Base-by-base conservation (phyloP, 768 basidiomycete genomes). In the Tephrocybe rancida region DNA sequence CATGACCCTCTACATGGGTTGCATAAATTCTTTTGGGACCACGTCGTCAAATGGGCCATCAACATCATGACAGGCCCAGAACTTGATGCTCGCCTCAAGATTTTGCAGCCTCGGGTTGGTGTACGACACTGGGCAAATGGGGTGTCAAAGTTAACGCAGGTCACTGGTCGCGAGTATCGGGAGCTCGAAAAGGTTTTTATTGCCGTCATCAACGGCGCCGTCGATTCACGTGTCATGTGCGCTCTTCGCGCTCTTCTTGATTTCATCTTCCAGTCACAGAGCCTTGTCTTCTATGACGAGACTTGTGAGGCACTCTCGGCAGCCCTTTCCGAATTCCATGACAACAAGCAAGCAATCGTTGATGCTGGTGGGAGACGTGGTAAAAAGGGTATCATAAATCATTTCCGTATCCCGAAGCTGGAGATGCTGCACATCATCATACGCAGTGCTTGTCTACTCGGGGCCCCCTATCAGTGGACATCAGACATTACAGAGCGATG, bases 321-420 rank as follows among this genome's bases (percentile, higher is more conserved):
- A 5, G 58, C 64, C 1, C 55, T 77, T 0, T 1, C n/a, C 0
- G 53, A 65, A 11, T 77, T 76, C 43, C 76, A 77, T 37, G 1
- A 56, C 1, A 55, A 70, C 62, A 78, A 78, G 49, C 35, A 68
- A 6, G 57, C 59, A 3, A 72, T 78, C 34, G 55, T 73, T 16
- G 58, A 60, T 1, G 60, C 63, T 2, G 64, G 67, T 16, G 67
- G 67, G 22, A 50, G 64, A 19, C 18, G 42, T n/a, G 70, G 71
- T 18, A 62, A 64, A 37, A 54, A 39, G 13, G 50, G 63, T 3
- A 50, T 62, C 1, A 68, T 73, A 19, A 34, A 70, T 6, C 55
- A 76, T 47, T 79, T 69, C 61, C 45, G 68, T 14, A 78, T 80
- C 35, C 75, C 72, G 1, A 80, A 80, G 56, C 67, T 77, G 11